These are phyloP conservation scores for Candolleomyces eurysporus DNA, from an alignment of 768 basidiomycete genomes.

Conservation along the genomic window DNA sequence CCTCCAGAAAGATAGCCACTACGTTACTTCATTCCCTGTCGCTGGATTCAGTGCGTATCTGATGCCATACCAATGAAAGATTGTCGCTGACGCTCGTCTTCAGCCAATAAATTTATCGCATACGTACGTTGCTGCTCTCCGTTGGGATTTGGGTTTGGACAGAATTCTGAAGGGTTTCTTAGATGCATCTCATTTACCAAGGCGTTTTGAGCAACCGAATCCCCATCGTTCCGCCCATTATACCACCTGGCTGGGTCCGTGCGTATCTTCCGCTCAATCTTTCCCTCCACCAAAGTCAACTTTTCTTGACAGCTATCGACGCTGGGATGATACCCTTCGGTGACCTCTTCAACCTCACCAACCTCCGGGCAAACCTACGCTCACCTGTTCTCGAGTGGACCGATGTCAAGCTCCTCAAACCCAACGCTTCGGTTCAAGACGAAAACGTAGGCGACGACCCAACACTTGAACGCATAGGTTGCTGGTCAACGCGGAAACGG, in stretches of 20 bases:
- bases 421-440: not conserved
- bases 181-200: conserved; percentile 1
- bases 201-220: not conserved
- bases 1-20: not conserved
- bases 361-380: not conserved
- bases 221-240: not conserved
- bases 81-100: not conserved
- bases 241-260: conserved; percentile 2
- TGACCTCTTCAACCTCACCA: not conserved
- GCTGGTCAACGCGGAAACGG: not conserved
- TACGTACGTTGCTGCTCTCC: not conserved
- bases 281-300: not conserved
- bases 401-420: not conserved
- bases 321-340: conserved; percentile 1
- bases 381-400: not conserved
- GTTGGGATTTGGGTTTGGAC: not conserved
- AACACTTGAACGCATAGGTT: not conserved
- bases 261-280: not conserved
- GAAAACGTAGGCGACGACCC: not conserved
- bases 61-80: not conserved
- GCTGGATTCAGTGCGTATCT: not conserved
- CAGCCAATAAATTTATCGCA: conserved; percentile 1
- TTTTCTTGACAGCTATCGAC: not conserved
- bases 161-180: not conserved
- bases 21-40: not conserved